A percentile compares a stretch with the other conserved stretches of the same genome.
phyloP scores from a whole-genome alignment of 2,329 filamentous ascomycete genomes.

The Nemania diffusa region DNA sequence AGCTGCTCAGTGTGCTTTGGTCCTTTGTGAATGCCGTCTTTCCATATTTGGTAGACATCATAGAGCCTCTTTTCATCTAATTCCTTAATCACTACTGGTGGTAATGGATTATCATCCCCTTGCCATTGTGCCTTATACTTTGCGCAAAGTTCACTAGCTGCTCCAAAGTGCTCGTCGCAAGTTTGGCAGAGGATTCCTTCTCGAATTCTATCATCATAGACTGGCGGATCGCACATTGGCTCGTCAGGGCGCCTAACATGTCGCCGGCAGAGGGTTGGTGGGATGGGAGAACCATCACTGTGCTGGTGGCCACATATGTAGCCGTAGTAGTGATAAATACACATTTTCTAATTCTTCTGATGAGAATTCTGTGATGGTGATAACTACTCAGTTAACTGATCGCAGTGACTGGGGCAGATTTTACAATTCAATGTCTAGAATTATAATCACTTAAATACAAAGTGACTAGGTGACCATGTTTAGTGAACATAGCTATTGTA shows the following conservation, averaged over 20 bases:
- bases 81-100: background rate
- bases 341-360: background rate
- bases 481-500: background rate
- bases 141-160: background rate
- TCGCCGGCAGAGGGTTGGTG: background rate
- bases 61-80: background rate
- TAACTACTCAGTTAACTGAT: background rate
- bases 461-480: background rate
- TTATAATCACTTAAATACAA: background rate
- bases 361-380: background rate
- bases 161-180: background rate
- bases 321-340: background rate
- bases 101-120: background rate
- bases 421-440: background rate
- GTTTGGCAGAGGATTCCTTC: background rate
- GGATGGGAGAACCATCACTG: background rate
- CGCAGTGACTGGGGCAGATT: background rate
- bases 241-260: constrained; percentile 1
- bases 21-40: background rate
- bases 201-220: background rate
- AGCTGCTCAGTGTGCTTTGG: background rate
- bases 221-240: constrained; percentile 7
- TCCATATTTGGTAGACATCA: background rate
- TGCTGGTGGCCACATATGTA: background rate
- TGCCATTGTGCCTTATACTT: background rate